phyloP scores from a whole-genome alignment of 495 filamentous ascomycete species.

The Lasiosphaeria hispida region DNA sequence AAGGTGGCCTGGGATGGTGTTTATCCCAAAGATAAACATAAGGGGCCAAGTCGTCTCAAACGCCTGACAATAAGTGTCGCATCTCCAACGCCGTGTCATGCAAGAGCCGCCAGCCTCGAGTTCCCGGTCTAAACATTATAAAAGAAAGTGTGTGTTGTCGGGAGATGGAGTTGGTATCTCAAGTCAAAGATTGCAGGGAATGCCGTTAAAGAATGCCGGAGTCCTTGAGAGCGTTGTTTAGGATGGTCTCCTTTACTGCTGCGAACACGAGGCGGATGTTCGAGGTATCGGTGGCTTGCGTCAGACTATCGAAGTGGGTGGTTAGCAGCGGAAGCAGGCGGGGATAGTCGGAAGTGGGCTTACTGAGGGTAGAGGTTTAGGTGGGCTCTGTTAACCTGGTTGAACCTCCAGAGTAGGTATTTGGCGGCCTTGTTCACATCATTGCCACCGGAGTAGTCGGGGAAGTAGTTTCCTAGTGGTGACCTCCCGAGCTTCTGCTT shows the following conservation, averaged over 20 bases:
- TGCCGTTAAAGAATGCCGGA: conserved; percentile 81
- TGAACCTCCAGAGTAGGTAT: conserved; percentile 96
- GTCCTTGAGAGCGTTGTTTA: conserved; percentile 97
- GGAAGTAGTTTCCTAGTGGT: conserved; percentile 90
- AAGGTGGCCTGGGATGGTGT: conserved; percentile 5
- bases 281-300: conserved; percentile 96
- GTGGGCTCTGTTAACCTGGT: conserved; percentile 95
- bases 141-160: conserved; percentile 16
- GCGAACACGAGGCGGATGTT: conserved; percentile 98
- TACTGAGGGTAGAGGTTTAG: conserved; percentile 98
- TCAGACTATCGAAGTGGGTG: conserved; percentile 59
- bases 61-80: conserved; percentile 18
- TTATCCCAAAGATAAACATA: background rate
- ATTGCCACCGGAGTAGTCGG: conserved; percentile 94
- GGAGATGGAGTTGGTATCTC: background rate
- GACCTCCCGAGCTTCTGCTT: conserved; percentile 87
- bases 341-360: conserved; percentile 35
- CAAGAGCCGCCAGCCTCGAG: conserved; percentile 15
- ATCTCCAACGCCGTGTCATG: conserved; percentile 31
- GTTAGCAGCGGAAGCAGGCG: conserved; percentile 32
- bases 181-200: background rate
- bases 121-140: conserved; percentile 23
- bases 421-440: conserved; percentile 98
- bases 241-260: conserved; percentile 96
- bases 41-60: conserved; percentile 14